A percentile compares a stretch with the other conserved stretches of the same genome.
Conservation (phyloP, 208 protist species). For the Leishmania braziliensis region DNA sequence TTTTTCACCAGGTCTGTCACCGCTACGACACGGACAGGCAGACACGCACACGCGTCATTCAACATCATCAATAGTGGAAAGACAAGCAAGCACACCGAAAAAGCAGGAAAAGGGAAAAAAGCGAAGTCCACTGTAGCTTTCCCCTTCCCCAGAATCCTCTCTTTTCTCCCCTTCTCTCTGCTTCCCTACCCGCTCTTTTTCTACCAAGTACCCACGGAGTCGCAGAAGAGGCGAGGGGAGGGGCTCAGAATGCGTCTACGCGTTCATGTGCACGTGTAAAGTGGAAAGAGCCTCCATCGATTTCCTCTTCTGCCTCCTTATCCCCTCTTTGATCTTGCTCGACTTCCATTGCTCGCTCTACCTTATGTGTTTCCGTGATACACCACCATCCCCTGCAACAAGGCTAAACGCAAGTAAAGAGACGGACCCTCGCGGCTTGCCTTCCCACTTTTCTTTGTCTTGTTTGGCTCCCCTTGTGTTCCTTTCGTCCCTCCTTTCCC, state of each 20-base stretch:
- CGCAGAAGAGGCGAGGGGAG: not conserved
- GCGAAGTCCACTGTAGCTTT: not conserved
- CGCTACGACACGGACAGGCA: not conserved
- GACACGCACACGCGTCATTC: not conserved
- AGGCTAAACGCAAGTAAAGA: not conserved
- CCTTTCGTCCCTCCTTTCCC: not conserved
- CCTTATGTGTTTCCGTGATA: not conserved
- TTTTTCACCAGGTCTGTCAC: not conserved
- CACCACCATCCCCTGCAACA: too few species aligned
- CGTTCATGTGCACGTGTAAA: not conserved
- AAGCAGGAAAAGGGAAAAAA: conserved; percentile 6
- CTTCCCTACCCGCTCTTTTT: not conserved
- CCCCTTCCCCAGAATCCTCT: not conserved
- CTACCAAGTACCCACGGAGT: not conserved
- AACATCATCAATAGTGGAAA: not conserved
- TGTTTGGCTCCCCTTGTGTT: not conserved
- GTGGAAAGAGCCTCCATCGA: not conserved
- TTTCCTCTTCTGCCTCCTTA: not conserved
- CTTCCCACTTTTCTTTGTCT: not conserved
- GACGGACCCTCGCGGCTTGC: not conserved
- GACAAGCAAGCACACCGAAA: not conserved
- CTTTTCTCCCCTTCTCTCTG: not conserved
- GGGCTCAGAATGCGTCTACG: not conserved
- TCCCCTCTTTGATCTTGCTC: not conserved
- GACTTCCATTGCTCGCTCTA: not conserved